phyloP scores from a whole-genome alignment of 768 basidiomycete genomes.

The Amylocystis lapponica region DNA sequence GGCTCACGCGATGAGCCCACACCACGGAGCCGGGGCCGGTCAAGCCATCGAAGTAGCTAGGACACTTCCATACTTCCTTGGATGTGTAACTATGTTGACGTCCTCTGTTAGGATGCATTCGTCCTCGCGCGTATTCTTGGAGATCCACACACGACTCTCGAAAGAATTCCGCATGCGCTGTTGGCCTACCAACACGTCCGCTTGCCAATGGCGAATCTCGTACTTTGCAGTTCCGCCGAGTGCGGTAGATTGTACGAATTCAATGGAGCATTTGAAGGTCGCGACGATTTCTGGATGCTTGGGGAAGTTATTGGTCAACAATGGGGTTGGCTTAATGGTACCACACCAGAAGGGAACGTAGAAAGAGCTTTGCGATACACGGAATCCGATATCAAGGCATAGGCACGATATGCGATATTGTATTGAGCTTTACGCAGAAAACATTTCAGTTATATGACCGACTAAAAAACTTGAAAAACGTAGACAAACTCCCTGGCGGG shows the following conservation, averaged over 20 bases:
- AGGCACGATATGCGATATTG: too few relatives aligned
- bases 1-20: slow-evolving; percentile 31
- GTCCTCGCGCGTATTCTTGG: slow-evolving; percentile 24
- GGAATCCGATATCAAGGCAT: neutral
- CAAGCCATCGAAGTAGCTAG: slow-evolving; percentile 27
- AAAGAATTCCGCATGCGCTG: slow-evolving; percentile 17
- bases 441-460: too few relatives aligned
- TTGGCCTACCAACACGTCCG: slow-evolving; percentile 26
- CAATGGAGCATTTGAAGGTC: slow-evolving; percentile 31
- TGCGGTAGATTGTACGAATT: slow-evolving; percentile 24
- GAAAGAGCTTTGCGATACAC: slow-evolving; percentile 12
- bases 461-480: too few relatives aligned
- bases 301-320: slow-evolving; percentile 35
- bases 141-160: slow-evolving; percentile 14
- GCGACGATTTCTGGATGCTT: slow-evolving; percentile 31
- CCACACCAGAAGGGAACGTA: slow-evolving; percentile 29
- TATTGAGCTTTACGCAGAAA: too few relatives aligned
- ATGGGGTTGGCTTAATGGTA: slow-evolving; percentile 38
- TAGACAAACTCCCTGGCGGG: slow-evolving; percentile 28
- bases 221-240: slow-evolving; percentile 16
- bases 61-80: too few relatives aligned
- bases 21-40: slow-evolving; percentile 29
- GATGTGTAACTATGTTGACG: neutral
- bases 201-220: slow-evolving; percentile 22
- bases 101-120: slow-evolving; percentile 23